Evolutionary conservation across 768 basidiomycete genomes (phyloP).

Genomic region (Cubamyces lactineus): DNA sequence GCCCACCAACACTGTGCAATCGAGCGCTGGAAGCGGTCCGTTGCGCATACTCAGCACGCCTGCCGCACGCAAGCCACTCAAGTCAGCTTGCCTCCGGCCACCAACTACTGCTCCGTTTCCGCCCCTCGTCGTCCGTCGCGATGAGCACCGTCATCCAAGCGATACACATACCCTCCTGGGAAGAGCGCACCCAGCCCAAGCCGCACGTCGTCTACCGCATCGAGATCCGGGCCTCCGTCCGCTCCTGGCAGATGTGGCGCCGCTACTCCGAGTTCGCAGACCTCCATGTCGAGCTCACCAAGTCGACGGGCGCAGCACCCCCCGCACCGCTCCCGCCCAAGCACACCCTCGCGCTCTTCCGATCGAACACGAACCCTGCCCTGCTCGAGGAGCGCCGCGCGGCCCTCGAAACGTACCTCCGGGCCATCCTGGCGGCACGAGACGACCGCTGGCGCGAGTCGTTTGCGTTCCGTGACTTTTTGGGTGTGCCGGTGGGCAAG

Average conservation of each 20-base stretch:
- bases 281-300: slow-evolving; percentile 79
- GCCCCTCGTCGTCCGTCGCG: neutral
- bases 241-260: slow-evolving; percentile 92
- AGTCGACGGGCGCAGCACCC: slow-evolving; percentile 78
- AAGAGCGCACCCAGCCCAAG: slow-evolving; percentile 71
- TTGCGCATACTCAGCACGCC: neutral
- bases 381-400: slow-evolving; percentile 76
- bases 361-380: slow-evolving; percentile 58
- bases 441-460: slow-evolving; percentile 83
- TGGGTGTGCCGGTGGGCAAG: slow-evolving; percentile 74
- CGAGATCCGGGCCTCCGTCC: slow-evolving; percentile 83
- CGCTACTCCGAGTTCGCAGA: slow-evolving; percentile 95
- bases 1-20: neutral
- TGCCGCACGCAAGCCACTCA: neutral
- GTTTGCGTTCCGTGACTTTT: slow-evolving; percentile 82
- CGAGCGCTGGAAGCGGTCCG: neutral
- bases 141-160: slow-evolving; percentile 70
- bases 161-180: slow-evolving; percentile 67
- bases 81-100: neutral
- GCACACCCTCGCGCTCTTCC: slow-evolving; percentile 70
- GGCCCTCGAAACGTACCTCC: slow-evolving; percentile 83
- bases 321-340: slow-evolving; percentile 86
- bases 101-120: neutral
- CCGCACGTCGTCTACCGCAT: slow-evolving; percentile 84
- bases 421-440: slow-evolving; percentile 80